Conservation (phyloP, 1,139 yeast species). For the Hansenula anomala region DNA sequence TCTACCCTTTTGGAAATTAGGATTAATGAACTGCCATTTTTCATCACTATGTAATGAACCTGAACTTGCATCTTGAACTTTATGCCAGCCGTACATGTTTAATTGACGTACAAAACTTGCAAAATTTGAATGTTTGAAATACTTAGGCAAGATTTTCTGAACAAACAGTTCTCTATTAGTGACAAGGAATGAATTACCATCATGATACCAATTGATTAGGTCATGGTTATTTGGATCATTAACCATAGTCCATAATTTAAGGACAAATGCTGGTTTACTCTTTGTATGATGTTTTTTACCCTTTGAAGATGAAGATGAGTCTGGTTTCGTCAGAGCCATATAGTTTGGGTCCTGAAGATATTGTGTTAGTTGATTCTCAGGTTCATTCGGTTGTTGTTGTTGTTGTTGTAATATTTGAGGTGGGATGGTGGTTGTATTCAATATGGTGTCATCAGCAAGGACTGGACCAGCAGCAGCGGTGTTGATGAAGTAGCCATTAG, state of each 20-base stretch:
- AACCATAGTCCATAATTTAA: constrained; percentile 93
- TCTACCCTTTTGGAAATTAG: constrained; percentile 71
- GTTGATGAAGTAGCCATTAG: not conserved
- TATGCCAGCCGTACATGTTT: constrained; percentile 98
- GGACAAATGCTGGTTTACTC: constrained; percentile 79
- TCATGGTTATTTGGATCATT: constrained; percentile 68
- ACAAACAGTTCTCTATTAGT: constrained; percentile 83
- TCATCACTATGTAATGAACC: constrained; percentile 65
- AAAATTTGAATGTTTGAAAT: constrained; percentile 91
- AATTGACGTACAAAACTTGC: constrained; percentile 93
- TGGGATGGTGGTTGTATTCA: not conserved
- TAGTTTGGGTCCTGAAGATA: not conserved
- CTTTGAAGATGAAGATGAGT: constrained; percentile 1
- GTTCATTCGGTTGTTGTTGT: not conserved
- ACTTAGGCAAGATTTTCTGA: constrained; percentile 77
- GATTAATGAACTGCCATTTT: constrained; percentile 93
- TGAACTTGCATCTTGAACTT: constrained; percentile 55
- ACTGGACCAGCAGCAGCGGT: no score
- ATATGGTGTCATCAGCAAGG: not conserved
- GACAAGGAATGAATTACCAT: constrained; percentile 83
- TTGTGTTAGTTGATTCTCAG: no score
- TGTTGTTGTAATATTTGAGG: not conserved
- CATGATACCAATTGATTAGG: constrained; percentile 78
- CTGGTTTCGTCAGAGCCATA: not conserved
- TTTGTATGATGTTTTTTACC: constrained; percentile 25